These are phyloP conservation scores for Gryganskiella cystojenkinii DNA, from an alignment of 192 early-diverging fungal genomes.

Conservation along the genomic window DNA sequence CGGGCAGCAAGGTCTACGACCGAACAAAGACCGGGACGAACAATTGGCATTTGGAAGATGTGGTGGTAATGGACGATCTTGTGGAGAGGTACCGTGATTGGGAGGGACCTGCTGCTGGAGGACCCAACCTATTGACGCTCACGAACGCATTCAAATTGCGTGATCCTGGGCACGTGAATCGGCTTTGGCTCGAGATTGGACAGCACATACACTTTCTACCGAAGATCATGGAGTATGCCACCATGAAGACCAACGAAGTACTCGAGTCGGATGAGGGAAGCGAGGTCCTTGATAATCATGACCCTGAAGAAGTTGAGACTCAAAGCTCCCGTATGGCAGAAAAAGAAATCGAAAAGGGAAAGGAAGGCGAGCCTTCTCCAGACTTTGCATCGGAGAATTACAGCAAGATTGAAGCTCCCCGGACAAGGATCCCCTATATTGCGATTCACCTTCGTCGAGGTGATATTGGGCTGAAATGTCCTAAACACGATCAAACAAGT, in stretches of 20 bases:
- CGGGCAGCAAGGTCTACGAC: slow-evolving; percentile 2
- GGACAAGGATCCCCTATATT: slow-evolving; percentile 27
- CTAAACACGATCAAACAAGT: background rate
- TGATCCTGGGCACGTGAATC: background rate
- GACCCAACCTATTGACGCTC: slow-evolving; percentile 12
- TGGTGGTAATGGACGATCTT: slow-evolving; percentile 27
- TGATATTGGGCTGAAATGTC: slow-evolving; percentile 28
- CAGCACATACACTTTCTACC: slow-evolving; percentile 31
- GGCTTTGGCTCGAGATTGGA: slow-evolving; percentile 21
- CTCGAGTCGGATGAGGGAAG: background rate
- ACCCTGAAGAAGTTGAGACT: slow-evolving; percentile 16
- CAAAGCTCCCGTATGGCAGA: background rate
- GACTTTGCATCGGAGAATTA: too few relatives aligned
- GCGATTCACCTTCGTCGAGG: slow-evolving; percentile 38
- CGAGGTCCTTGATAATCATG: slow-evolving; percentile 14
- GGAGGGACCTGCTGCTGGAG: background rate
- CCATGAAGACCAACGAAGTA: slow-evolving; percentile 15
- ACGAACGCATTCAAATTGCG: slow-evolving; percentile 32
- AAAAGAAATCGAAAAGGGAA: background rate
- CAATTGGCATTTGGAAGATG: background rate
- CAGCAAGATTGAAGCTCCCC: background rate
- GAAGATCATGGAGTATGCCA: slow-evolving; percentile 29
- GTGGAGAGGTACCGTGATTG: slow-evolving; percentile 12
- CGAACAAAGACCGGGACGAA: background rate
- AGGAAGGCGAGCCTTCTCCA: too few relatives aligned